Base-by-base conservation (phyloP, 2,329 filamentous ascomycete genomes). In the Penicillium crustosum region DNA sequence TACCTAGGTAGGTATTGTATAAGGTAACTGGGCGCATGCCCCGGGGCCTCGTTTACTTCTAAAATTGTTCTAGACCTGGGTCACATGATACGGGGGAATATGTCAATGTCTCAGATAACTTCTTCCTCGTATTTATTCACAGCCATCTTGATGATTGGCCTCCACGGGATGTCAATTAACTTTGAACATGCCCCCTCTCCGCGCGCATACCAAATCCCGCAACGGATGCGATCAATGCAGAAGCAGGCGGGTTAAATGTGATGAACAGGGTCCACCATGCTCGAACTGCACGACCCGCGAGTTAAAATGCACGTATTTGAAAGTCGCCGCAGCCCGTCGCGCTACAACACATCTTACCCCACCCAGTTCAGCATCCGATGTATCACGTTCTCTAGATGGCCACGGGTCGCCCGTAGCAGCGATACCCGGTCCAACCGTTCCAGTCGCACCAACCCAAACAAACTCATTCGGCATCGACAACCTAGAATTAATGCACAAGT, bases 401-500 rank as follows among this genome's bases (percentile, higher is more conserved):
- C 41, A 42, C 9, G 25, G 15, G 3, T 52, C 31, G 27, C 48
- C 54, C 3, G 33, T 23, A 21, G 13, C 47, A n/a, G 36, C 21
- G 13, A 8, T 19, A 3, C 19, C 36, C 6, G 15, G 36, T 8
- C 25, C 9, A 41, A 8, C 21, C 29, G 9, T 7, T 23, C 1
- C 33, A 27, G 15, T 21, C 25, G 4, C 25, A 43, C 21, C 49
- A 31, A 19, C 43, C 10, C 36, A 55, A 25, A 25, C 36, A 29
- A 58, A 49, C 21, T 38, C 51, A 41, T 57, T 53, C 35, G 42
- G 43, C 31, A 58, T 69, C 21, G 65, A 65, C 10, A 78, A 81
- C 50, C 72, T 82, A 3, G 79, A 81, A 60, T 63, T 82, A 43
- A 80, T 82, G 77, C 79, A 81, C 57, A 75, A 77, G 36, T 82